Percentiles rank a stretch among this genome's conserved stretches.
Conservation (phyloP, 495 filamentous ascomycete species). For the Delitschia confertaspora region DNA sequence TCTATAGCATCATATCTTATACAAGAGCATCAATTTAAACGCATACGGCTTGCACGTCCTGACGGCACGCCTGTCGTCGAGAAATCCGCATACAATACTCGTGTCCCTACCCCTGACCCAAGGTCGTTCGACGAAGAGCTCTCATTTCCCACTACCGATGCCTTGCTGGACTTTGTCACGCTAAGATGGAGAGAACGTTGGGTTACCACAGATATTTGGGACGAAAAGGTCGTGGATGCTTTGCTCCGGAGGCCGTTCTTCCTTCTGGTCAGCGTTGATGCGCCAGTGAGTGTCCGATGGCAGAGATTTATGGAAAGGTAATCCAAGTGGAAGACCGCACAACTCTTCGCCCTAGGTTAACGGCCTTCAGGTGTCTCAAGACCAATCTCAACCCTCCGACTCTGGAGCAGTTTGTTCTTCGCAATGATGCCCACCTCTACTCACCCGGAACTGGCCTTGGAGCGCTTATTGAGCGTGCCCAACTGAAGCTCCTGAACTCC, state of each 20-base stretch:
- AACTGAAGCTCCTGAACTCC: conserved; percentile 77
- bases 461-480: conserved; percentile 65
- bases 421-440: conserved; percentile 73
- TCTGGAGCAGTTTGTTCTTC: conserved; percentile 67
- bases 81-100: conserved; percentile 29
- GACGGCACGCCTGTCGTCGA: conserved; percentile 20
- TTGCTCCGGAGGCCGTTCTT: conserved; percentile 81
- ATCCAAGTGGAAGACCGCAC: too few relatives aligned
- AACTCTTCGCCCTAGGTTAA: too few relatives aligned
- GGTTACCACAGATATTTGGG: conserved; percentile 74
- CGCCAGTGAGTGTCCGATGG: conserved; percentile 76
- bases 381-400: conserved; percentile 41
- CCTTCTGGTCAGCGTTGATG: conserved; percentile 83
- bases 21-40: conserved; percentile 63
- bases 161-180: conserved; percentile 75
- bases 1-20: conserved; percentile 77
- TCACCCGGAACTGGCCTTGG: conserved; percentile 54
- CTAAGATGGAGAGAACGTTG: conserved; percentile 71
- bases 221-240: conserved; percentile 57
- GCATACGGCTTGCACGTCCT: conserved; percentile 40
- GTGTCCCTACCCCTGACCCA: conserved; percentile 19
- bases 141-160: conserved; percentile 50
- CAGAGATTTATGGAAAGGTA: conserved; percentile 56
- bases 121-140: conserved; percentile 25
- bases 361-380: conserved; percentile 38